Conservation (phyloP, 805 yeast genomes). For the Metschnikowia gelsemii region DNA sequence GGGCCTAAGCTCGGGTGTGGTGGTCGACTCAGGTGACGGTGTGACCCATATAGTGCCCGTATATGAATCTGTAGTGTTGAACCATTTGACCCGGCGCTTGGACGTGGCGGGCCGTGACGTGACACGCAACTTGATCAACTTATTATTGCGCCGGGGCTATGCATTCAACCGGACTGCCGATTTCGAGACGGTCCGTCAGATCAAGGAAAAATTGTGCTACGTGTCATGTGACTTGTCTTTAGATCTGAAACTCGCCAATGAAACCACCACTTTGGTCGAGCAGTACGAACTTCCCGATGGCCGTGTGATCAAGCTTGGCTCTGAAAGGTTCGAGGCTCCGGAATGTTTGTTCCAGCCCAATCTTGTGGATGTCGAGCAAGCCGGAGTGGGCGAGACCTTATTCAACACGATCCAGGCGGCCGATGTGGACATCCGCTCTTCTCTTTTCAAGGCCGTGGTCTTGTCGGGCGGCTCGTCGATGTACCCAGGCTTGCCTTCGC, state of each 20-base stretch:
- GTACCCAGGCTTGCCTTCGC: conserved; percentile 97
- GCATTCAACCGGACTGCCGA: conserved; percentile 98
- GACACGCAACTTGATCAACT: conserved; percentile 89
- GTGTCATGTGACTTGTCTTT: conserved; percentile 91
- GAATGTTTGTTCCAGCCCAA: conserved; percentile 96
- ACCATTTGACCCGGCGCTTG: conserved; percentile 85
- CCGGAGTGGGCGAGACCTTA: conserved; percentile 90
- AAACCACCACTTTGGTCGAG: conserved; percentile 93
- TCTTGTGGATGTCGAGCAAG: conserved; percentile 92
- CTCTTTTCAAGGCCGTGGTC: conserved; percentile 88
- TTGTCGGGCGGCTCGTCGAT: conserved; percentile 96
- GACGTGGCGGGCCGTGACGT: conserved; percentile 99
- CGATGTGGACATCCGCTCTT: conserved; percentile 87
- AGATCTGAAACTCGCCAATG: conserved; percentile 83
- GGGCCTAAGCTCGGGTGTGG: conserved; percentile 95
- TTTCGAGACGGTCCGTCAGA: conserved; percentile 97
- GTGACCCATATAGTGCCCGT: conserved; percentile 98
- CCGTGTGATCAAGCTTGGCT: conserved; percentile 87
- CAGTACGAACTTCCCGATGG: conserved; percentile 96
- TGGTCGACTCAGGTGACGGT: conserved; percentile 98
- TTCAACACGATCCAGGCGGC: conserved; percentile 94
- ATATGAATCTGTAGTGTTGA: conserved; percentile 93
- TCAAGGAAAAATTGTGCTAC: conserved; percentile 93
- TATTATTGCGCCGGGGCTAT: conserved; percentile 91
- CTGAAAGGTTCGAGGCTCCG: conserved; percentile 95